Conservation (phyloP, 495 filamentous ascomycete species). For the Coniosporium apollinis region DNA sequence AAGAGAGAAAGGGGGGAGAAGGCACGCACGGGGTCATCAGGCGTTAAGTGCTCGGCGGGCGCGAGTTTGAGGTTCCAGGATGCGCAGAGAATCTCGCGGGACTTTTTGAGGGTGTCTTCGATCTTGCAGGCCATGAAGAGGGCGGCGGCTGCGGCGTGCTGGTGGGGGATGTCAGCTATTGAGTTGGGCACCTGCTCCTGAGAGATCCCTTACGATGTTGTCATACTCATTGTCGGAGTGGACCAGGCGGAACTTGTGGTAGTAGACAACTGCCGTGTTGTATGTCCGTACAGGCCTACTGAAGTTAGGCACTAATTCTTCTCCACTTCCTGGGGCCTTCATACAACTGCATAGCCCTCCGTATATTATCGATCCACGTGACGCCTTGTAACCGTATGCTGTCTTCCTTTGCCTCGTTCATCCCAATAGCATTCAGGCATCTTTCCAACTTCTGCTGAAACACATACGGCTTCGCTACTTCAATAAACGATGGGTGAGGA, state of each 20-base stretch:
- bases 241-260: slow-evolving; percentile 72
- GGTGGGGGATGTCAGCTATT: slow-evolving; percentile 3
- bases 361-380: slow-evolving; percentile 63
- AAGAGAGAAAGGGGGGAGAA: neutral
- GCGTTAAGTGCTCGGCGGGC: slow-evolving; percentile 54
- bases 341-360: slow-evolving; percentile 56
- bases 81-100: slow-evolving; percentile 77
- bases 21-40: slow-evolving; percentile 58
- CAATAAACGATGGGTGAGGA: slow-evolving; percentile 56
- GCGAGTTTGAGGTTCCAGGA: slow-evolving; percentile 63
- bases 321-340: no score
- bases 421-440: slow-evolving; percentile 36
- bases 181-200: slow-evolving; percentile 2
- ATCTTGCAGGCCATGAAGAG: slow-evolving; percentile 91
- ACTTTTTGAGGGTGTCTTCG: slow-evolving; percentile 95
- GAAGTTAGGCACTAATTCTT: no score
- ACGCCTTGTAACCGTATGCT: slow-evolving; percentile 56
- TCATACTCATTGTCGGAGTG: slow-evolving; percentile 57
- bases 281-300: slow-evolving; percentile 63
- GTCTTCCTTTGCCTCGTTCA: slow-evolving; percentile 49
- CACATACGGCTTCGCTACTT: slow-evolving; percentile 51
- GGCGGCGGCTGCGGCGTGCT: slow-evolving; percentile 76
- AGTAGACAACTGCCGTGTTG: slow-evolving; percentile 69
- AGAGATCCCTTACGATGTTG: slow-evolving; percentile 5
- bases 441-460: slow-evolving; percentile 44